A percentile compares a stretch with the other conserved stretches of the same genome.
These are phyloP conservation scores for Irineochytrium annulatum DNA, from an alignment of 192 early-diverging fungal species.

Conservation along the genomic window DNA sequence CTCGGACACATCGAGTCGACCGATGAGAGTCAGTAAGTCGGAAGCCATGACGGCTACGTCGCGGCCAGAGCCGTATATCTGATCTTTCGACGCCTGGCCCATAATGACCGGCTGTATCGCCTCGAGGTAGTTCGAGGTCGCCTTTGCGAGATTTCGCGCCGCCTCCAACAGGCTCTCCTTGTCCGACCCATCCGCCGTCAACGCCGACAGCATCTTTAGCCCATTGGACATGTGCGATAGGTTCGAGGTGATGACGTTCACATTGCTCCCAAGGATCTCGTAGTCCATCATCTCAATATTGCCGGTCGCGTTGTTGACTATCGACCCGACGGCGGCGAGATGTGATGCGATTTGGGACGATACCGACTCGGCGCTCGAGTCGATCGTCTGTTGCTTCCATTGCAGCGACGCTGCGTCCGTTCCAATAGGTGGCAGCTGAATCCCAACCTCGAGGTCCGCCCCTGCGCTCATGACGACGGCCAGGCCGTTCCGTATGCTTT, in stretches of 20 bases:
- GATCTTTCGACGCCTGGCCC: slow-evolving; percentile 31
- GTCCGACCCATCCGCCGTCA: slow-evolving; percentile 25
- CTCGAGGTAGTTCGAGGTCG: slow-evolving; percentile 33
- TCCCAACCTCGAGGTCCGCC: slow-evolving; percentile 37
- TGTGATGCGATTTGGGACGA: slow-evolving; percentile 41
- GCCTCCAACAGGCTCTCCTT: slow-evolving; percentile 39
- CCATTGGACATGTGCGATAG: slow-evolving; percentile 48
- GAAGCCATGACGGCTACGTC: slow-evolving; percentile 31
- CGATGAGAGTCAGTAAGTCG: slow-evolving; percentile 39
- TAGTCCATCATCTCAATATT: slow-evolving; percentile 50
- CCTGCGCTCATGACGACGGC: slow-evolving; percentile 39
- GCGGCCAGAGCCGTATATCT: slow-evolving; percentile 28
- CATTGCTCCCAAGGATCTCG: slow-evolving; percentile 40
- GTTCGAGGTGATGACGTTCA: slow-evolving; percentile 45
- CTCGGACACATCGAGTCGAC: slow-evolving; percentile 41
- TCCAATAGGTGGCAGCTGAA: slow-evolving; percentile 43
- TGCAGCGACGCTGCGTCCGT: slow-evolving; percentile 44
- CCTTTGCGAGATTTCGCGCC: slow-evolving; percentile 29
- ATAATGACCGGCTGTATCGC: slow-evolving; percentile 34
- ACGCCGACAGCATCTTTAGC: slow-evolving; percentile 47
- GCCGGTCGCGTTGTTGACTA: slow-evolving; percentile 44
- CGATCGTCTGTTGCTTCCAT: slow-evolving; percentile 55
- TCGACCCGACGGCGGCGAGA: slow-evolving; percentile 41
- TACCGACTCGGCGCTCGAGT: slow-evolving; percentile 48
- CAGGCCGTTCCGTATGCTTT: slow-evolving; percentile 43